These are phyloP conservation scores for Pseudopyricularia cyperi DNA, from an alignment of 2,329 filamentous ascomycete species.

Conservation along the genomic window DNA sequence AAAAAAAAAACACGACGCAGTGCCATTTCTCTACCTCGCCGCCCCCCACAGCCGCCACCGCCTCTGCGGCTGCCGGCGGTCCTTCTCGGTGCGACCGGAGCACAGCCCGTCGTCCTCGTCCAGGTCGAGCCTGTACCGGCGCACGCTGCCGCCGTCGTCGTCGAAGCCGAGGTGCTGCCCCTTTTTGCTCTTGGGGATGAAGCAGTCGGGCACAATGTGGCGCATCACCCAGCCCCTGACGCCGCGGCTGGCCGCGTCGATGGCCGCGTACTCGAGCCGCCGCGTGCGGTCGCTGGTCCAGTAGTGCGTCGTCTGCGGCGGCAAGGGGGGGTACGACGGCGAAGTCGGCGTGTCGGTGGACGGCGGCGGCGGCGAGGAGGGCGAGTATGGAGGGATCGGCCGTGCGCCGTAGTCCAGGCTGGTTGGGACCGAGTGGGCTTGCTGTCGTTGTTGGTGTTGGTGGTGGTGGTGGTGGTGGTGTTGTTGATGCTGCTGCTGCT, in stretches of 20 bases:
- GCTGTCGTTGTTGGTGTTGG: too few species aligned
- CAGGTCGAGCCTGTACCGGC: slow-evolving; percentile 47
- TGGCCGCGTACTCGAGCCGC: slow-evolving; percentile 52
- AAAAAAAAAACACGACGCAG: too few species aligned
- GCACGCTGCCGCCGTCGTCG: slow-evolving; percentile 49
- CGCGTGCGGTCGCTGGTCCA: slow-evolving; percentile 54
- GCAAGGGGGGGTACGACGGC: slow-evolving; percentile 18
- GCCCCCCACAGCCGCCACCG: slow-evolving; percentile 1
- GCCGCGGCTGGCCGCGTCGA: slow-evolving; percentile 47
- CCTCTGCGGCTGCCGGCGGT: background rate
- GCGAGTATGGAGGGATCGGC: slow-evolving; percentile 2
- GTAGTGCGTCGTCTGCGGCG: slow-evolving; percentile 49
- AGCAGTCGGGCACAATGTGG: slow-evolving; percentile 47
- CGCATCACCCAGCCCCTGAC: slow-evolving; percentile 47
- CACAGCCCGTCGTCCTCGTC: slow-evolving; percentile 26
- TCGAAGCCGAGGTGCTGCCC: slow-evolving; percentile 37
- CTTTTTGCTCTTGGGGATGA: slow-evolving; percentile 35
- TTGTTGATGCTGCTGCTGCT: slow-evolving; percentile 5
- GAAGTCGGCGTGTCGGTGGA: slow-evolving; percentile 15
- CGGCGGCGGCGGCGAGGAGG: too few species aligned
- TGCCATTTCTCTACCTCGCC: background rate
- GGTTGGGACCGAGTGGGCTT: background rate
- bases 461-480: slow-evolving; percentile 2
- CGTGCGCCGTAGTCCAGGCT: slow-evolving; percentile 4
- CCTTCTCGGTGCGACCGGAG: slow-evolving; percentile 7